A percentile compares a stretch with the other conserved stretches of the same genome.
Evolutionary conservation across 2,329 filamentous ascomycete genomes (phyloP).

Genomic region (Aspergillus flavus): DNA sequence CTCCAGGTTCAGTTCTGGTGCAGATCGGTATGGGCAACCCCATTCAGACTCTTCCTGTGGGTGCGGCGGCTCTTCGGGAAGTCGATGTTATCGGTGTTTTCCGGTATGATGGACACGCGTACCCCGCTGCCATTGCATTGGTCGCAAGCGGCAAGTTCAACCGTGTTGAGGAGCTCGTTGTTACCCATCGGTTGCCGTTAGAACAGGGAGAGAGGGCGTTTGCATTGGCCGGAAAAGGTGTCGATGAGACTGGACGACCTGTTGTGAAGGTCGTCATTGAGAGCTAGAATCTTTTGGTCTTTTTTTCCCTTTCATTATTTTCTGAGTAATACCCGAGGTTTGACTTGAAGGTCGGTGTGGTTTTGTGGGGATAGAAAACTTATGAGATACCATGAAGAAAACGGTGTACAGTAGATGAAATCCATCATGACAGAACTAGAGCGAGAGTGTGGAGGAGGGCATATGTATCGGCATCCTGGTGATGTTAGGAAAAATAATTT

Average conservation of each 20-base stretch:
- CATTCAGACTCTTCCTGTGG: constrained; percentile 56
- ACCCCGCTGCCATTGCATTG: constrained; percentile 57
- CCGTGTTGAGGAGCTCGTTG: constrained; percentile 53
- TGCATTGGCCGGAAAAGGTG: constrained; percentile 52
- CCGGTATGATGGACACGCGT: constrained; percentile 56
- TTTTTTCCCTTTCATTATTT: background rate
- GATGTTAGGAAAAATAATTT: constrained; percentile 3
- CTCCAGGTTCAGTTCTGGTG: constrained; percentile 54
- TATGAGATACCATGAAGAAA: background rate
- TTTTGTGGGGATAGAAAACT: background rate
- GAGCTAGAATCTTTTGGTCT: constrained; percentile 20
- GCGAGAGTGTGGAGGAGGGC: background rate
- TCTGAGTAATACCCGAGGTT: background rate
- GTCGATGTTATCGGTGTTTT: constrained; percentile 62
- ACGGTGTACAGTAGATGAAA: constrained; percentile 6
- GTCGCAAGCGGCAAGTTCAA: constrained; percentile 54
- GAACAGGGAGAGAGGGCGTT: constrained; percentile 56
- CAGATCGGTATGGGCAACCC: constrained; percentile 62
- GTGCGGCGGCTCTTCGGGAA: constrained; percentile 57
- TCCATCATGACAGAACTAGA: background rate
- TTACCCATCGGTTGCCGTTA: constrained; percentile 56
- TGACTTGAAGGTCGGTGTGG: background rate
- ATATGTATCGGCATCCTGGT: constrained; percentile 5
- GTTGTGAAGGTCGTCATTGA: constrained; percentile 57
- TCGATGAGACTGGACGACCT: constrained; percentile 54